Evolutionary conservation across 345 rosid species (phyloP).

Genomic region (Orychophragmus violaceus): DNA sequence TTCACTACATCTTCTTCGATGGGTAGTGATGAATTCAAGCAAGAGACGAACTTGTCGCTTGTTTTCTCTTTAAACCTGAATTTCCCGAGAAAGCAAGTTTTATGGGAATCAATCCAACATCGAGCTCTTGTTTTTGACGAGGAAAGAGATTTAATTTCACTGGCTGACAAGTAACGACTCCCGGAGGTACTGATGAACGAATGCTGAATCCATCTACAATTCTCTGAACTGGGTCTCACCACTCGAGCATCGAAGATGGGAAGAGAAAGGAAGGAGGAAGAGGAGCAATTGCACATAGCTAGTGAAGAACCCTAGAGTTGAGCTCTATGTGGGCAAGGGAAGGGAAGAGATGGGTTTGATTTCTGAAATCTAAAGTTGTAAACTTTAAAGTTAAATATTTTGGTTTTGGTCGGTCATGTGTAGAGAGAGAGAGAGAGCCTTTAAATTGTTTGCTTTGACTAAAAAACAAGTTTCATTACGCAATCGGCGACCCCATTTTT

Average conservation of each 20-base stretch:
- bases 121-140: neutral
- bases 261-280: constrained; percentile 21
- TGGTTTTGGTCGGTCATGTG: too few relatives aligned
- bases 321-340: neutral
- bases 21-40: constrained; percentile 8
- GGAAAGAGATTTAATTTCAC: neutral
- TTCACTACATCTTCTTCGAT: constrained; percentile 9
- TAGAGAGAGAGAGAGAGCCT: too few relatives aligned
- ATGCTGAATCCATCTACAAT: neutral
- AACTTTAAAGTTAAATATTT: too few relatives aligned
- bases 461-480: neutral
- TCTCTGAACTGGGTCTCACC: neutral
- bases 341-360: neutral
- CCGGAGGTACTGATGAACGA: neutral
- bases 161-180: neutral
- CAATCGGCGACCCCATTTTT: neutral
- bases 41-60: constrained; percentile 2
- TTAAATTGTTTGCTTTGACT: neutral
- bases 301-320: neutral
- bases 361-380: neutral
- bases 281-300: constrained; percentile 38
- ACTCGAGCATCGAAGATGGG: constrained; percentile 14
- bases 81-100: constrained; percentile 15
- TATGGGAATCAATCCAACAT: neutral
- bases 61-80: constrained; percentile 36